These are phyloP conservation scores for Microcera coccophila DNA, from an alignment of 2,329 filamentous ascomycete genomes.

Conservation along the genomic window DNA sequence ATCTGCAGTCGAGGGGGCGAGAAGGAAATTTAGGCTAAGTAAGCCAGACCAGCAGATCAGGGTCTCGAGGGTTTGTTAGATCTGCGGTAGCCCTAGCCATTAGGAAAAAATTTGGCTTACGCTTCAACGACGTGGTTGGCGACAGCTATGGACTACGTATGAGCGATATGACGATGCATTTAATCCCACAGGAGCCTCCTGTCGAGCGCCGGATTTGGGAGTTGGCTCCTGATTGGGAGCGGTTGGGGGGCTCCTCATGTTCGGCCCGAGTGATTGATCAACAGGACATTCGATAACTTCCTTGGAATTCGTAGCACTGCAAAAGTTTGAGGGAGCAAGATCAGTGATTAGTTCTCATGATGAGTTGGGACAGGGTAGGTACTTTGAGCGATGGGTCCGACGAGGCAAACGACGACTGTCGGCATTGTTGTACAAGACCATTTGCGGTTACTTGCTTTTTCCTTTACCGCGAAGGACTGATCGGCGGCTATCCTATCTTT, in stretches of 20 bases:
- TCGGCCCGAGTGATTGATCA: constrained; percentile 10
- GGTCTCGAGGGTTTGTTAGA: constrained; percentile 15
- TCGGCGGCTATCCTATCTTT: background rate
- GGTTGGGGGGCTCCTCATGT: too few relatives aligned
- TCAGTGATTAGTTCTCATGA: background rate
- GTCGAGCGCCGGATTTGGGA: background rate
- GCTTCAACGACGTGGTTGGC: background rate
- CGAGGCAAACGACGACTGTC: too few relatives aligned
- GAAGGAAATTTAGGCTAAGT: too few relatives aligned
- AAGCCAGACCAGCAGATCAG: too few relatives aligned
- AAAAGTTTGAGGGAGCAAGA: background rate
- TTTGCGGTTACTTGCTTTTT: too few relatives aligned
- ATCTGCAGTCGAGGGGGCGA: constrained; percentile 17
- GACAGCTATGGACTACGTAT: background rate
- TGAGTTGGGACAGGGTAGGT: background rate
- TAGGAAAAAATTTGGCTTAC: background rate
- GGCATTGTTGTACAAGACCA: too few relatives aligned
- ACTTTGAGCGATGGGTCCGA: too few relatives aligned
- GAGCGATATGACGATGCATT: background rate
- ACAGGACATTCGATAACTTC: constrained; percentile 15
- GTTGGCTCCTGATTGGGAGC: too few relatives aligned
- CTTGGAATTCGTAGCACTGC: constrained; percentile 7
- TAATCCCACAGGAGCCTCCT: background rate
- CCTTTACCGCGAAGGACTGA: background rate
- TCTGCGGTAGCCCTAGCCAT: constrained; percentile 4